These are phyloP conservation scores for Kalmanozyma brasiliensis DNA, from an alignment of 1,284 basidiomycete species.

Conservation along the genomic window DNA sequence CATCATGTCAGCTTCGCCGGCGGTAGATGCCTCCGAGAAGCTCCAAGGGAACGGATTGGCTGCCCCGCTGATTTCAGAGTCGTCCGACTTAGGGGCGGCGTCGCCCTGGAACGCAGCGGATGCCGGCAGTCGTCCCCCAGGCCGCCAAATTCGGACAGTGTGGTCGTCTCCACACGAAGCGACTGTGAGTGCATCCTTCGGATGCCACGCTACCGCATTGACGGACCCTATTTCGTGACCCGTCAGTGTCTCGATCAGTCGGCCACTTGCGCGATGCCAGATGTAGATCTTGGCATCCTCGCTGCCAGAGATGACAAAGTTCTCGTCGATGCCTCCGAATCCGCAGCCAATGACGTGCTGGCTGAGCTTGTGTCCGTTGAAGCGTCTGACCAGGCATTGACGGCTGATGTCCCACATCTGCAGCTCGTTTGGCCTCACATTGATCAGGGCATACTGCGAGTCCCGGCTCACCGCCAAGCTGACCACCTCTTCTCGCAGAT, in stretches of 20 bases:
- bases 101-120: conserved; percentile 8
- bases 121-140: conserved; percentile 23
- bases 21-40: conserved; percentile 24
- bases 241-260: conserved; percentile 81
- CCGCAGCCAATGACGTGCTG: conserved; percentile 86
- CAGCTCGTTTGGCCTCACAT: conserved; percentile 77
- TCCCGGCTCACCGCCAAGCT: conserved; percentile 77
- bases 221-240: conserved; percentile 89
- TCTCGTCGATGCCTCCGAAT: conserved; percentile 90
- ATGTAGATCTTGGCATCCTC: conserved; percentile 85
- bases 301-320: conserved; percentile 91
- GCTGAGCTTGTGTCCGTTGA: conserved; percentile 51
- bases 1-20: conserved; percentile 36
- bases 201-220: conserved; percentile 97
- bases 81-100: conserved; percentile 29
- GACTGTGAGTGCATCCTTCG: conserved; percentile 82
- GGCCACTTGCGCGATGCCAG: conserved; percentile 89
- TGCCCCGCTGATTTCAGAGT: conserved; percentile 38
- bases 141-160: conserved; percentile 60
- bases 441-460: conserved; percentile 86
- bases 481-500: conserved; percentile 78
- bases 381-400: conserved; percentile 72
- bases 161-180: conserved; percentile 71
- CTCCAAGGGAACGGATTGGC: conserved; percentile 52
- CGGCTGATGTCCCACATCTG: conserved; percentile 83